Conservation (phyloP, 148 eudicot species). For the Nyssa sinensis region DNA sequence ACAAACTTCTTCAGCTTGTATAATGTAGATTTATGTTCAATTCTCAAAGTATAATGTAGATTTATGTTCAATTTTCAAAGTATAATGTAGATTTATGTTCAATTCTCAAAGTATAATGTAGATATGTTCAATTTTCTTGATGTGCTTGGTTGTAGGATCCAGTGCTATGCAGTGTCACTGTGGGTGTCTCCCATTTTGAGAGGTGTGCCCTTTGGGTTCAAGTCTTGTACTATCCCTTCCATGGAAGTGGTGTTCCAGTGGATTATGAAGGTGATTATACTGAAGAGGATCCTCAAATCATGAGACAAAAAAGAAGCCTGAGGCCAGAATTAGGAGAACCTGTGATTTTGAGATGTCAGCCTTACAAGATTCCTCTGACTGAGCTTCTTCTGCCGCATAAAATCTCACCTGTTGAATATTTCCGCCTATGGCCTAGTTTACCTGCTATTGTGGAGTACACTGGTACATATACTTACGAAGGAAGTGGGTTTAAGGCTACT, state of each 20-base stretch:
- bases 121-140: neutral
- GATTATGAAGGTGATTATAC: slow-evolving; percentile 73
- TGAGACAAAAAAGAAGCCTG: slow-evolving; percentile 67
- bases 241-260: slow-evolving; percentile 51
- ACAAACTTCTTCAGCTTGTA: no score
- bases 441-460: slow-evolving; percentile 94
- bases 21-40: no score
- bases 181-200: slow-evolving; percentile 95
- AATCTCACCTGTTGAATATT: slow-evolving; percentile 95
- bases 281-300: slow-evolving; percentile 75
- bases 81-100: no score
- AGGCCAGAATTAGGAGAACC: slow-evolving; percentile 88
- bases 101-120: neutral
- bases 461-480: slow-evolving; percentile 90
- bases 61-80: neutral
- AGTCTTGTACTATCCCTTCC: slow-evolving; percentile 81
- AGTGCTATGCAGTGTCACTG: slow-evolving; percentile 80
- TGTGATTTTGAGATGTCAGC: slow-evolving; percentile 91
- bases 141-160: slow-evolving; percentile 67
- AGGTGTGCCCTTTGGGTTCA: slow-evolving; percentile 95
- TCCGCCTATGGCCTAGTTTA: slow-evolving; percentile 97
- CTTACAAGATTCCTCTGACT: slow-evolving; percentile 90
- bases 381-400: slow-evolving; percentile 93
- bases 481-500: slow-evolving; percentile 97
- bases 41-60: neutral